Percentiles rank a stretch among this genome's conserved stretches.
These are phyloP conservation scores for Allomyces javanicus DNA, from an alignment of 192 early-diverging fungal species.

Conservation along the genomic window DNA sequence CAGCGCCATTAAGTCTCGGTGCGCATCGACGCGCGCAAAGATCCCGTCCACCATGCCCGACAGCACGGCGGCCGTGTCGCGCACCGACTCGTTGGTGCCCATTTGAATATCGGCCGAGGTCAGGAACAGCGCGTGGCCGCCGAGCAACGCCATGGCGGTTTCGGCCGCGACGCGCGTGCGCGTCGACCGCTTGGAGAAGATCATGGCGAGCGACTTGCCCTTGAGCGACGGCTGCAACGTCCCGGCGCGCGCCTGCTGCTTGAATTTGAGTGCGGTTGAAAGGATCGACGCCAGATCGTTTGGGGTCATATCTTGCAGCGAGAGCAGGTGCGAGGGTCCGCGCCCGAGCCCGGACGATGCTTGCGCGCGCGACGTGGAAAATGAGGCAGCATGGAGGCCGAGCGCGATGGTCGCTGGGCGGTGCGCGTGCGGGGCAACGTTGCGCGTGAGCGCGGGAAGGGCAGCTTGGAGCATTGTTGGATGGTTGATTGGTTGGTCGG, in stretches of 20 bases:
- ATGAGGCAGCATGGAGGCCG: too few relatives aligned
- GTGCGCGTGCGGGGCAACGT: too few relatives aligned
- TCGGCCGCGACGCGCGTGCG: conserved; percentile 92
- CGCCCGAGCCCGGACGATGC: neutral
- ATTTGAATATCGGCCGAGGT: conserved; percentile 89
- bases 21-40: conserved; percentile 77
- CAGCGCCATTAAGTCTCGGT: conserved; percentile 77
- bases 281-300: conserved; percentile 62
- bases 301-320: conserved; percentile 59
- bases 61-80: conserved; percentile 80
- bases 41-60: conserved; percentile 89
- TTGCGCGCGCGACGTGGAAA: too few relatives aligned
- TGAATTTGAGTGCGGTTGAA: conserved; percentile 55
- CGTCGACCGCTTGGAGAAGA: conserved; percentile 91
- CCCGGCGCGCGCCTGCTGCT: conserved; percentile 37
- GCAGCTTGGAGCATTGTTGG: too few relatives aligned
- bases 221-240: conserved; percentile 30
- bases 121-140: conserved; percentile 91
- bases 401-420: too few relatives aligned
- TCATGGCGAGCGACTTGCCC: conserved; percentile 74
- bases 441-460: too few relatives aligned
- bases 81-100: conserved; percentile 81
- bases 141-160: conserved; percentile 70
- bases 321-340: conserved; percentile 39
- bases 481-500: too few relatives aligned